A percentile compares a stretch with the other conserved stretches of the same genome.
Conservation (phyloP, 2,329 filamentous ascomycete species). For the Talaromyces sp. region DNA sequence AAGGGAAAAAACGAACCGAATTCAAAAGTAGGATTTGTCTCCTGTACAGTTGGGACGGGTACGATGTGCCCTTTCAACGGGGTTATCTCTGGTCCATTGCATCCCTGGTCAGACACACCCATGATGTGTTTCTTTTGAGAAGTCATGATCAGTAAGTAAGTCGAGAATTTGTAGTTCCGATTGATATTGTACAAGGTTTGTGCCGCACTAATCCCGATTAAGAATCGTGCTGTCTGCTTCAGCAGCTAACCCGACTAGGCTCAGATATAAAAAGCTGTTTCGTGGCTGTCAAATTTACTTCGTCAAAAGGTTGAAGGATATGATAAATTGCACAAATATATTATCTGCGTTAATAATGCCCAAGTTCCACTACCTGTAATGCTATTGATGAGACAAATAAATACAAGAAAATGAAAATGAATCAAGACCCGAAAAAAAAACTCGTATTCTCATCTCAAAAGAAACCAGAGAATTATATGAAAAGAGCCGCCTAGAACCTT, state of each 20-base stretch:
- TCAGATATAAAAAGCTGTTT: not conserved
- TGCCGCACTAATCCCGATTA: not conserved
- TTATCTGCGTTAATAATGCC: not conserved
- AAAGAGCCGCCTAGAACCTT: not conserved
- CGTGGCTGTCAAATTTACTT: not conserved
- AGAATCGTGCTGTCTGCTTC: not conserved
- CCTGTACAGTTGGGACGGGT: slow-evolving; percentile 44
- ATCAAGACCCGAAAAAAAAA: not conserved
- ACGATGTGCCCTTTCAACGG: slow-evolving; percentile 36
- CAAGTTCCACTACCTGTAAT: not conserved
- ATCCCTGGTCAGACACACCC: not conserved
- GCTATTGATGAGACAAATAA: slow-evolving; percentile 2
- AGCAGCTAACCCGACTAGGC: not conserved
- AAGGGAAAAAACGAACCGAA: slow-evolving; percentile 33
- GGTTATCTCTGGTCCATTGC: slow-evolving; percentile 19
- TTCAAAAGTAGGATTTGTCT: slow-evolving; percentile 39
- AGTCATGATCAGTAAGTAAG: not conserved
- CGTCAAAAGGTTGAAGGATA: not conserved
- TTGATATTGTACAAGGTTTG: slow-evolving; percentile 4
- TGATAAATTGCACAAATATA: not conserved
- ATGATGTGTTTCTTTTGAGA: not conserved
- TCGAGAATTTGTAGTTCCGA: not conserved
- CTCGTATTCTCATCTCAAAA: not conserved
- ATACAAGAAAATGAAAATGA: slow-evolving; percentile 3
- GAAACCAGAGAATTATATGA: not conserved